Evolutionary conservation across 768 basidiomycete genomes (phyloP), one percentile per base, ranked within the genome.

Genomic region (Termitomyces sp.): DNA sequence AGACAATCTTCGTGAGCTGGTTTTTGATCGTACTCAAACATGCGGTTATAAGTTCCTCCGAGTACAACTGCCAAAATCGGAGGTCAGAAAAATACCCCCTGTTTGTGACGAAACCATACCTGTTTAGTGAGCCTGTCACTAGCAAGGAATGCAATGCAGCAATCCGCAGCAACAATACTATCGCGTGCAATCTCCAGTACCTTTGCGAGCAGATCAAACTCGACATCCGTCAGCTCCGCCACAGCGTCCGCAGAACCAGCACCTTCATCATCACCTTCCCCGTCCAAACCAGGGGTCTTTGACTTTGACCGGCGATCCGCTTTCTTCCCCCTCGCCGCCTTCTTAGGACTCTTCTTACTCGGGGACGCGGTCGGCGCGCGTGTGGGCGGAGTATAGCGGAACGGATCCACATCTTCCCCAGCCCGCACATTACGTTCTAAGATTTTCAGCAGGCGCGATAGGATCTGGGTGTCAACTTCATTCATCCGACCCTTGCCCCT

Each of bases 41-140:
- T 0, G 83, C 78, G 0, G 87, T 87, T 63, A 99, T 92, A 12
- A 95, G 80, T 70, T 99, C 97, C 71, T 98, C 94, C 0, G 96
- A 97, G 72, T 96, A 96, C 9, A 98, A 77, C 91, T 96, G 68
- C 32, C 12, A 42, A 54, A 2, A 16, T 40, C 20, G 49, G 36
- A 22, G 38, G 59, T 32, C 7, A 51, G 7, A 16, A 38, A n/a
- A 20, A 39, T 1, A 3, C 2, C 35, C 20, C 16, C 13, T 36
- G 11, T 1, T 3, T 12, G 7, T 16, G 16, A 7, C 15, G 24
- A 38, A 28, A 16, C 54, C 62, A 9, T 44, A 94, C 95, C 83
- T 95, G 92, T 72, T 96, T 96, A 2, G 92, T 84, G 58, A 96
- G 76, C 24, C 90, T 81, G 64, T 93, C 92, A 36, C 88, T 88